phyloP scores from a whole-genome alignment of 208 protist genomes.

The Acanthamoeba castellanii region DNA sequence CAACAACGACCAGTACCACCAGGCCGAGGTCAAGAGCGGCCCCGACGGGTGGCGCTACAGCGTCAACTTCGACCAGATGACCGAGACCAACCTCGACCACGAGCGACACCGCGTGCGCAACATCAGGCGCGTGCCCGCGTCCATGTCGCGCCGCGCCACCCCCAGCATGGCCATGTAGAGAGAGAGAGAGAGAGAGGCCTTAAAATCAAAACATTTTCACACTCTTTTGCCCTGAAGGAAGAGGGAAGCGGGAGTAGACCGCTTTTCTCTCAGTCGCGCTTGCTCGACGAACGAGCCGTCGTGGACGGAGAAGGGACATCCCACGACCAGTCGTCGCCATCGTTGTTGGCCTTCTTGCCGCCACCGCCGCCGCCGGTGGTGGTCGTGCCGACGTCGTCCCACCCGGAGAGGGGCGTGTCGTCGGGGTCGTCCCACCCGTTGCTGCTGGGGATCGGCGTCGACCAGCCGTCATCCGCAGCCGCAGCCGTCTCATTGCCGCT shows the following conservation, averaged over 20 bases:
- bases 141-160: neutral
- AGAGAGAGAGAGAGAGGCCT: too few relatives aligned
- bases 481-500: neutral
- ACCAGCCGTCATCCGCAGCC: slow-evolving; percentile 37
- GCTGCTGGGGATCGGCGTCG: neutral
- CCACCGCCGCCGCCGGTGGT: neutral
- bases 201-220: too few relatives aligned
- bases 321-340: slow-evolving; percentile 48
- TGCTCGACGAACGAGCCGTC: neutral
- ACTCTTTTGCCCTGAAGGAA: too few relatives aligned
- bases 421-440: slow-evolving; percentile 48
- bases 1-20: neutral
- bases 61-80: slow-evolving; percentile 33
- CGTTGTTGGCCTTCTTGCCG: neutral
- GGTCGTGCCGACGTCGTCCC: neutral
- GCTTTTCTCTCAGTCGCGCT: neutral
- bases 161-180: too few relatives aligned
- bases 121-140: neutral
- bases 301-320: neutral
- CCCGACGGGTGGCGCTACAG: neutral
- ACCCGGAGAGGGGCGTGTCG: slow-evolving; percentile 15
- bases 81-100: slow-evolving; percentile 14
- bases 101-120: neutral
- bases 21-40: neutral
- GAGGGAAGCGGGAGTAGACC: too few relatives aligned